Conservation (phyloP, 768 basidiomycete genomes). For the Termitomyces sp. region DNA sequence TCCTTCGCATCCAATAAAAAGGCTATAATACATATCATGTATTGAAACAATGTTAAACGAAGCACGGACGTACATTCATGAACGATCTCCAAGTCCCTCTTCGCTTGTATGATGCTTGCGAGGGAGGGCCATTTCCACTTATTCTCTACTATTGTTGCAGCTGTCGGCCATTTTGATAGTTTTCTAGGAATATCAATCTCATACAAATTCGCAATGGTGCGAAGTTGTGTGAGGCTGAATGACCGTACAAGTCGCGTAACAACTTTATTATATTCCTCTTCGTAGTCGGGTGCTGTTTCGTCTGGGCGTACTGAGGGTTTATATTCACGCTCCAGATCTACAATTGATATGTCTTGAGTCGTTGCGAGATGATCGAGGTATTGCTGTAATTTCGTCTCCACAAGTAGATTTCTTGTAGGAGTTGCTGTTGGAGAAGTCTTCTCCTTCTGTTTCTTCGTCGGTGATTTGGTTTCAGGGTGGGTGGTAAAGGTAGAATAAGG, state of each 20-base stretch:
- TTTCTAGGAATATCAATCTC: slow-evolving; percentile 27
- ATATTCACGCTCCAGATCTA: slow-evolving; percentile 52
- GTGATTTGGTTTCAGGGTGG: background rate
- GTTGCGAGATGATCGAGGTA: slow-evolving; percentile 51
- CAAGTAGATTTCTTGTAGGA: slow-evolving; percentile 23
- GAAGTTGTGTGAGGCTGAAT: slow-evolving; percentile 60
- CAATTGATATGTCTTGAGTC: slow-evolving; percentile 43
- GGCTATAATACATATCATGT: slow-evolving; percentile 27
- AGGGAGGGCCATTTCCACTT: slow-evolving; percentile 69
- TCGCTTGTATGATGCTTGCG: slow-evolving; percentile 41
- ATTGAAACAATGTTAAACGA: background rate
- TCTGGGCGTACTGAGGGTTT: slow-evolving; percentile 35
- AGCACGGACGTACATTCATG: slow-evolving; percentile 35
- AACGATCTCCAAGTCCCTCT: slow-evolving; percentile 43
- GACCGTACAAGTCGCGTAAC: slow-evolving; percentile 49
- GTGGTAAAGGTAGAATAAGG: background rate
- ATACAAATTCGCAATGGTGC: slow-evolving; percentile 44
- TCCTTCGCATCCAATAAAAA: slow-evolving; percentile 52
- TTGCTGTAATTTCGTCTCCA: slow-evolving; percentile 42
- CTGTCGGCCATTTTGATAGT: slow-evolving; percentile 33
- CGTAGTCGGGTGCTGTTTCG: slow-evolving; percentile 36
- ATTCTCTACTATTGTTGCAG: slow-evolving; percentile 52
- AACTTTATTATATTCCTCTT: slow-evolving; percentile 46
- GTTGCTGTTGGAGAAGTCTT: background rate
- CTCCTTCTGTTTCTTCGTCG: slow-evolving; percentile 1